These are phyloP conservation scores for Mortierella sp. DNA, from an alignment of 371 early-diverging fungal species.

Conservation along the genomic window DNA sequence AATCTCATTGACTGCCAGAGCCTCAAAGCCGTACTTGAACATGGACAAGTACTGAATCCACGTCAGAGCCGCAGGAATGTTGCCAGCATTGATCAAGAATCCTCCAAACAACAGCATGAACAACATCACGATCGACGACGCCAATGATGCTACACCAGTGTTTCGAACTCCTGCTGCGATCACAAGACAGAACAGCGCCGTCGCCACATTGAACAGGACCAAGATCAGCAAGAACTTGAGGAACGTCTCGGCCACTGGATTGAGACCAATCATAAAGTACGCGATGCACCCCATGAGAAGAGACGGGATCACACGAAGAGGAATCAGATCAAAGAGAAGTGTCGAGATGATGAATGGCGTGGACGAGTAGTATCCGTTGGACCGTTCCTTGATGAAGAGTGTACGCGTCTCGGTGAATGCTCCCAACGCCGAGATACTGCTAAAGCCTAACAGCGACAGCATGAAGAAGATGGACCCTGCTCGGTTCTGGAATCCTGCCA, in stretches of 20 bases:
- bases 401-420: constrained; percentile 79
- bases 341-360: constrained; percentile 80
- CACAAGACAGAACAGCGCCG: constrained; percentile 82
- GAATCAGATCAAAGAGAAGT: constrained; percentile 84
- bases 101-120: constrained; percentile 94
- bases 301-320: constrained; percentile 86
- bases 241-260: constrained; percentile 73
- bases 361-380: constrained; percentile 88
- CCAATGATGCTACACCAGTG: constrained; percentile 81
- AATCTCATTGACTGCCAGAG: constrained; percentile 61
- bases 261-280: constrained; percentile 90
- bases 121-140: constrained; percentile 83
- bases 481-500: constrained; percentile 90
- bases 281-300: constrained; percentile 84
- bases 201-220: constrained; percentile 87
- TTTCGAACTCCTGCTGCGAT: constrained; percentile 82
- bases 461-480: constrained; percentile 89
- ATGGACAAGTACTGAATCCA: constrained; percentile 72
- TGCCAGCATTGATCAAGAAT: constrained; percentile 83
- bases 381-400: constrained; percentile 85
- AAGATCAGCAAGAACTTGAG: constrained; percentile 86
- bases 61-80: constrained; percentile 62
- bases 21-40: constrained; percentile 70
- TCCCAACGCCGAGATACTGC: constrained; percentile 79
- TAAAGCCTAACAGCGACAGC: constrained; percentile 84